phyloP scores from a whole-genome alignment of 148 eudicot genomes.

The Rhododendron mucronatum region DNA sequence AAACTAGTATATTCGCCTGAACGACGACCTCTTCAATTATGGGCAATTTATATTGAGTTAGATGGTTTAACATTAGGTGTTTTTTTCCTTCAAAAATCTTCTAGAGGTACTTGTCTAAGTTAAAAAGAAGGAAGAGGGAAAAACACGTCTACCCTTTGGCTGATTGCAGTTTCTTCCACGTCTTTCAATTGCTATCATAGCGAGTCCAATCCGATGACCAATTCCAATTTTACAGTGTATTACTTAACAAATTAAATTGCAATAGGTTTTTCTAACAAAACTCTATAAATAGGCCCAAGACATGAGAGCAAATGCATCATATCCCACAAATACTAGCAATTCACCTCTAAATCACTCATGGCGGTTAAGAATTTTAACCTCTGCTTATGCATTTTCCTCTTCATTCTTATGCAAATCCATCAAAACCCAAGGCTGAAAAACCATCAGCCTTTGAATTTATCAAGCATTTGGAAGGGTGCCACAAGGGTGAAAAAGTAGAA shows the following conservation, averaged over 20 bases:
- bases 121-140: no score
- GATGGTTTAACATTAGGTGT: no score
- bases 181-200: no score
- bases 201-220: no score
- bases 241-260: background rate
- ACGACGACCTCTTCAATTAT: no score
- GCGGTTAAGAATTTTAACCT: background rate
- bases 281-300: background rate
- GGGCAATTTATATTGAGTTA: no score
- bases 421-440: background rate
- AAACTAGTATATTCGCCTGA: no score
- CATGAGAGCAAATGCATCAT: background rate
- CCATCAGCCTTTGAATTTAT: background rate
- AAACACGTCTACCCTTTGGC: no score
- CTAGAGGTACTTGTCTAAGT: no score
- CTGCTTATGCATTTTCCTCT: background rate
- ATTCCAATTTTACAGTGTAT: background rate
- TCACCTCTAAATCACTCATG: background rate
- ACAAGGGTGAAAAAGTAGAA: slow-evolving; percentile 12
- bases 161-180: no score
- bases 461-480: background rate
- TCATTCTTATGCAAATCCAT: background rate
- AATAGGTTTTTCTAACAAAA: background rate
- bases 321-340: background rate
- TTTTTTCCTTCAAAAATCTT: no score